Evolutionary conservation across 2,329 filamentous ascomycete genomes (phyloP).

Genomic region (Aureobasidium pullulans): DNA sequence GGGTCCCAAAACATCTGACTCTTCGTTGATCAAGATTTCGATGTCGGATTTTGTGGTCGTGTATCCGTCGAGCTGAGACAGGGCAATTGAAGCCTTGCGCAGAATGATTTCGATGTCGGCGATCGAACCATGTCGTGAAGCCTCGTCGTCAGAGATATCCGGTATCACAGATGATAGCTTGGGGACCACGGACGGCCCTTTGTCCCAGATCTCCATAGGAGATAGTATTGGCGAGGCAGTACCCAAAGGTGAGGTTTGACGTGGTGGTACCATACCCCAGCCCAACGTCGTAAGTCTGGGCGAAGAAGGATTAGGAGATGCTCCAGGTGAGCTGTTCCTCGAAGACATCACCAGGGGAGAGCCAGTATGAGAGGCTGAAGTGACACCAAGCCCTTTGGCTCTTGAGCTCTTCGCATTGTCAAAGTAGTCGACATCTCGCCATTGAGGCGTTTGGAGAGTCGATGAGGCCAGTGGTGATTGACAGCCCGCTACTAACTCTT

Average conservation of each 20-base stretch:
- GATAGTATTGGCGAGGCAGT: not conserved
- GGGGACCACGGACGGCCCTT: not conserved
- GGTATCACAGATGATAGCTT: constrained; percentile 3
- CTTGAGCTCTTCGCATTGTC: not conserved
- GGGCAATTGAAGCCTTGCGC: not conserved
- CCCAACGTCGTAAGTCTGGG: not conserved
- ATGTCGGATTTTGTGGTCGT: not conserved
- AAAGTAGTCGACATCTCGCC: constrained; percentile 3
- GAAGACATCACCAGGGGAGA: not conserved
- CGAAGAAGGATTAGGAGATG: not conserved
- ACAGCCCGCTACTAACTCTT: not conserved
- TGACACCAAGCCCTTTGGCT: not conserved
- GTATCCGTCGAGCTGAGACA: not conserved
- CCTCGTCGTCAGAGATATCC: not conserved
- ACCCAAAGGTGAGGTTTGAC: not conserved
- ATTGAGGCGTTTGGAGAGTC: not conserved
- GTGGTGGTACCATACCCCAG: not conserved
- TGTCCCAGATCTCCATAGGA: not conserved
- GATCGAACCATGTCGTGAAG: not conserved
- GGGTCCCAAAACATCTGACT: constrained; percentile 1
- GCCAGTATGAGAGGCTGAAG: not conserved
- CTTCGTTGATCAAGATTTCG: not conserved
- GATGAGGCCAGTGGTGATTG: not conserved
- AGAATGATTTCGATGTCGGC: not conserved
- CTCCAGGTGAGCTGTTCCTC: not conserved